Conservation (phyloP, 2,329 filamentous ascomycete genomes). For the Talaromyces sp. region DNA sequence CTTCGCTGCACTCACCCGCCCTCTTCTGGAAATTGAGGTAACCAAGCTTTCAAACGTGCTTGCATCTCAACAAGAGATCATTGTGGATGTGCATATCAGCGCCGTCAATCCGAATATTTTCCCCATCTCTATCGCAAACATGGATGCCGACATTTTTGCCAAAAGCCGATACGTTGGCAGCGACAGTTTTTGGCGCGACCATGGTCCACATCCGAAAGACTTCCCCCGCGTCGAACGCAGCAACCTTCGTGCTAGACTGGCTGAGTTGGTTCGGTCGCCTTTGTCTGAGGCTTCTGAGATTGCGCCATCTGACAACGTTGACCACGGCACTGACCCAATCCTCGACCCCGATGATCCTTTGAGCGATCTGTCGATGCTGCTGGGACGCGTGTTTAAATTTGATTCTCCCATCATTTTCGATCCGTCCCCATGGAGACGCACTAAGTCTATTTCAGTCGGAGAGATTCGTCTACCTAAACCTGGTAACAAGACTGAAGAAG, state of each 20-base stretch:
- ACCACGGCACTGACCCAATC: slow-evolving; percentile 57
- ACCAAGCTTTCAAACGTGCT: slow-evolving; percentile 81
- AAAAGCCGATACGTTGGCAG: slow-evolving; percentile 83
- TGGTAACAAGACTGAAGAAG: slow-evolving; percentile 78
- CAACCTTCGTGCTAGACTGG: slow-evolving; percentile 26
- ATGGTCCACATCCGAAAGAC: slow-evolving; percentile 19
- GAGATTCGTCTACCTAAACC: slow-evolving; percentile 77
- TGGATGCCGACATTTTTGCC: slow-evolving; percentile 89
- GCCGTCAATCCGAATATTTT: slow-evolving; percentile 93
- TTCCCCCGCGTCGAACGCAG: slow-evolving; percentile 29
- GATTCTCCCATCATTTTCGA: slow-evolving; percentile 87
- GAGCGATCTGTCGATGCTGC: slow-evolving; percentile 73
- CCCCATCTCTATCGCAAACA: slow-evolving; percentile 74
- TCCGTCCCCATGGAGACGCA: slow-evolving; percentile 76
- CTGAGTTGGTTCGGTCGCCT: slow-evolving; percentile 22
- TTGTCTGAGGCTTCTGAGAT: slow-evolving; percentile 11
- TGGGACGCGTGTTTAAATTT: slow-evolving; percentile 83
- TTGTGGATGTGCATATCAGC: slow-evolving; percentile 82
- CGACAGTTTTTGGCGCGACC: slow-evolving; percentile 38
- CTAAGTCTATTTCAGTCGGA: slow-evolving; percentile 66
- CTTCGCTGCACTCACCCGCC: slow-evolving; percentile 85
- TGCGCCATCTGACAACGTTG: slow-evolving; percentile 32
- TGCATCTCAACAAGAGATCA: slow-evolving; percentile 88
- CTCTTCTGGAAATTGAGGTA: slow-evolving; percentile 71
- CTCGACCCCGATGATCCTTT: slow-evolving; percentile 49